A percentile compares a stretch with the other conserved stretches of the same genome.
Evolutionary conservation across 805 yeast genomes (phyloP).

Genomic region (Saccharomycopsis capsularis): DNA sequence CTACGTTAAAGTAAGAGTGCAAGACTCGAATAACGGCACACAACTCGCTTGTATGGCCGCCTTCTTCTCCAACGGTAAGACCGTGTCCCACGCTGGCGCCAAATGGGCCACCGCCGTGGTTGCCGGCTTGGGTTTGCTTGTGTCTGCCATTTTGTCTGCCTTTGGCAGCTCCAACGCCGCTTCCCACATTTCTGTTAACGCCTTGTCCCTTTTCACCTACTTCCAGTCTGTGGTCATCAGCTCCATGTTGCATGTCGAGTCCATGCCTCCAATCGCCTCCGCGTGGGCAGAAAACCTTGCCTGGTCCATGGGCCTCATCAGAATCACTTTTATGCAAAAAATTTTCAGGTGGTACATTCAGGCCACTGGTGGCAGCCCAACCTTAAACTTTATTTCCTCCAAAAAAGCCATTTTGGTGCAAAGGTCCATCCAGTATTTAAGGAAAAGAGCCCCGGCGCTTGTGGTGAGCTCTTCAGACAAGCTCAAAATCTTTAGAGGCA

Average conservation of each 20-base stretch:
- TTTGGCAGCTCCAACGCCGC: slow-evolving; percentile 88
- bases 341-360: slow-evolving; percentile 81
- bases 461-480: slow-evolving; percentile 45
- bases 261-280: slow-evolving; percentile 86
- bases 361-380: slow-evolving; percentile 83
- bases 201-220: slow-evolving; percentile 75
- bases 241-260: slow-evolving; percentile 76
- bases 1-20: slow-evolving; percentile 49
- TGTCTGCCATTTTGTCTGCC: slow-evolving; percentile 75
- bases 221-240: slow-evolving; percentile 85
- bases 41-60: slow-evolving; percentile 70
- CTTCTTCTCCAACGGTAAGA: slow-evolving; percentile 66
- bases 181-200: slow-evolving; percentile 79
- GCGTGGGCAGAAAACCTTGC: slow-evolving; percentile 90
- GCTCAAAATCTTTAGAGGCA: slow-evolving; percentile 75
- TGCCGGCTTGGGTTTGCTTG: slow-evolving; percentile 79
- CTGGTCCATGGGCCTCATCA: slow-evolving; percentile 91
- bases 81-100: slow-evolving; percentile 72
- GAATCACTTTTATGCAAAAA: slow-evolving; percentile 73
- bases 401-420: slow-evolving; percentile 56
- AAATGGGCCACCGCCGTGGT: slow-evolving; percentile 92
- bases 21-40: slow-evolving; percentile 31
- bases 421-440: slow-evolving; percentile 35
- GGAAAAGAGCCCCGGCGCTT: slow-evolving; percentile 32
- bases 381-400: slow-evolving; percentile 49